Evolutionary conservation across 2,329 filamentous ascomycete species (phyloP).

Genomic region (Cercospora sesami): DNA sequence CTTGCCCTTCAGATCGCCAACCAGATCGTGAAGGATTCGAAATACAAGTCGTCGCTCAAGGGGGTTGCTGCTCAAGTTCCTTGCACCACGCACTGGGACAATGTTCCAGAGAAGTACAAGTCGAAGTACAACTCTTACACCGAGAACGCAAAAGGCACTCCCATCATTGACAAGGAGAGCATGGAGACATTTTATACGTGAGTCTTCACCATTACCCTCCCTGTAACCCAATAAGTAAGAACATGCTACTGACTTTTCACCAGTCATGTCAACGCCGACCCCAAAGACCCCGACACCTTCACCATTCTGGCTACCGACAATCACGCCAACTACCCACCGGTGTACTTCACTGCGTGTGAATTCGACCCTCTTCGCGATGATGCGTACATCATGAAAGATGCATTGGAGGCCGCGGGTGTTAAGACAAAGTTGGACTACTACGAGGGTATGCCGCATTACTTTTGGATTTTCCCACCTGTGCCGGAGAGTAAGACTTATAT

Average conservation of each 20-base stretch:
- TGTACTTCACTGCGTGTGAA: constrained; percentile 55
- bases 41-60: constrained; percentile 35
- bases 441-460: constrained; percentile 44
- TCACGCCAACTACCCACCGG: constrained; percentile 43
- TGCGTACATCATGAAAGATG: constrained; percentile 52
- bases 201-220: not conserved
- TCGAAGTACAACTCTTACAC: constrained; percentile 26
- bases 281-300: constrained; percentile 27
- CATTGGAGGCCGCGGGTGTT: constrained; percentile 46
- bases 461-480: constrained; percentile 37
- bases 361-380: constrained; percentile 55
- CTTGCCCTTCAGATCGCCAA: constrained; percentile 30
- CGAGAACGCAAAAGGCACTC: constrained; percentile 26
- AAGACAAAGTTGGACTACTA: constrained; percentile 18
- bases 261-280: constrained; percentile 25
- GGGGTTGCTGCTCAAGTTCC: constrained; percentile 40
- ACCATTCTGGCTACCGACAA: constrained; percentile 27
- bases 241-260: not conserved
- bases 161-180: constrained; percentile 29
- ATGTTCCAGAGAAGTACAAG: constrained; percentile 30
- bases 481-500: constrained; percentile 25
- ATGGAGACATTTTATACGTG: constrained; percentile 31
- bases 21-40: constrained; percentile 23
- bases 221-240: not conserved
- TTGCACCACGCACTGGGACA: constrained; percentile 39